phyloP scores from a whole-genome alignment of 2,329 filamentous ascomycete genomes.

The Paecilomyces fulvus region DNA sequence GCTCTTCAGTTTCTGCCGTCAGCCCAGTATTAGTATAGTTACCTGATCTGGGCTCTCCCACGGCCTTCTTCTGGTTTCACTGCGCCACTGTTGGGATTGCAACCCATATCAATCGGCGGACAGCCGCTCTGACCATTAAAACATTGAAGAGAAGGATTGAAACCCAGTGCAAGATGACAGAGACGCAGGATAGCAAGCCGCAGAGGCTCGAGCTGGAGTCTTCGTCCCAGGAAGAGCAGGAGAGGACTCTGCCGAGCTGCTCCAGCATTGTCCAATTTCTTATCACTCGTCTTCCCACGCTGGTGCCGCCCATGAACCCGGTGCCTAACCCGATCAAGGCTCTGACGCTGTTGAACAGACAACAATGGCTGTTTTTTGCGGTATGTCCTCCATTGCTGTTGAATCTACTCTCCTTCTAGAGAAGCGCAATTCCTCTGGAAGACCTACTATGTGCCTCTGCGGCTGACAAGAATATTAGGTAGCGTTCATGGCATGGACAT shows the following conservation, averaged over 20 bases:
- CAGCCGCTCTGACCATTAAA: neutral
- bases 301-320: constrained; percentile 48
- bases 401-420: neutral
- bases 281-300: constrained; percentile 43
- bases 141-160: neutral
- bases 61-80: neutral
- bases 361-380: constrained; percentile 51
- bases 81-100: neutral
- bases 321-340: constrained; percentile 46
- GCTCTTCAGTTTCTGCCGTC: neutral
- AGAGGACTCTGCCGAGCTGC: constrained; percentile 16
- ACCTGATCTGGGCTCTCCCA: neutral
- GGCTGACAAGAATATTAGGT: constrained; percentile 14
- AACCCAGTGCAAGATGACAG: neutral
- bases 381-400: constrained; percentile 14
- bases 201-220: neutral
- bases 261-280: constrained; percentile 37
- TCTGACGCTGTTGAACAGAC: constrained; percentile 41
- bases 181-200: neutral
- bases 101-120: neutral
- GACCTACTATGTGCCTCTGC: neutral
- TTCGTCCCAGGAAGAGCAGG: neutral
- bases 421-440: neutral
- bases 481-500: constrained; percentile 42
- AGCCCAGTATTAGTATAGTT: neutral